Conservation (phyloP, 1,139 yeast genomes). For the Geotrichum bryndzae region DNA sequence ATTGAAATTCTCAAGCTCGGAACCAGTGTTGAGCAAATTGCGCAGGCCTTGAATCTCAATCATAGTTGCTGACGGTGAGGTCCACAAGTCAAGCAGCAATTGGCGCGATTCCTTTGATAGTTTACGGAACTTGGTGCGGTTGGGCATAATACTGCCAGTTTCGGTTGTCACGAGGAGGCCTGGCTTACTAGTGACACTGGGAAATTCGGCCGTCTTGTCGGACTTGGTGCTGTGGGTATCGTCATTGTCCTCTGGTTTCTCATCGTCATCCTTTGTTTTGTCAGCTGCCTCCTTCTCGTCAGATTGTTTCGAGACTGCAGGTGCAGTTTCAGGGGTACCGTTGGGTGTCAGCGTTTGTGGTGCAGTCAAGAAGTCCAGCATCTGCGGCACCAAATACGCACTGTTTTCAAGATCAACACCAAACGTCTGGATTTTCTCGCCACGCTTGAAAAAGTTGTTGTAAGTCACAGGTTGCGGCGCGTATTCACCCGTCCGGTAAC, state of each 20-base stretch:
- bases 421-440: conserved; percentile 58
- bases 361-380: conserved; percentile 58
- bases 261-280: conserved; percentile 45
- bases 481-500: conserved; percentile 63
- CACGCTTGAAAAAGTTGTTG: conserved; percentile 56
- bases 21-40: conserved; percentile 48
- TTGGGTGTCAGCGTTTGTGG: neutral
- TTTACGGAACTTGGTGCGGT: conserved; percentile 2
- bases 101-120: conserved; percentile 5
- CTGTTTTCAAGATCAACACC: conserved; percentile 73
- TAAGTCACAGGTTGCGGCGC: conserved; percentile 65
- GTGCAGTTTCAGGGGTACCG: neutral
- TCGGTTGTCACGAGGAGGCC: neutral
- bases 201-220: conserved; percentile 17
- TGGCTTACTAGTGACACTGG: neutral
- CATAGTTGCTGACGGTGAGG: conserved; percentile 50
- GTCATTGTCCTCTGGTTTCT: neutral
- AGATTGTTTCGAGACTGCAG: neutral
- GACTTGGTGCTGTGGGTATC: conserved; percentile 7
- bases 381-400: conserved; percentile 57
- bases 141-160: neutral
- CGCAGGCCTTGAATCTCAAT: conserved; percentile 62
- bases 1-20: conserved; percentile 33
- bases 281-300: conserved; percentile 49
- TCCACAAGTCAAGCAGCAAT: conserved; percentile 13